A percentile compares a stretch with the other conserved stretches of the same genome.
These are phyloP conservation scores for Blastomyces emzantsi DNA, from an alignment of 2,329 filamentous ascomycete genomes.

Conservation along the genomic window DNA sequence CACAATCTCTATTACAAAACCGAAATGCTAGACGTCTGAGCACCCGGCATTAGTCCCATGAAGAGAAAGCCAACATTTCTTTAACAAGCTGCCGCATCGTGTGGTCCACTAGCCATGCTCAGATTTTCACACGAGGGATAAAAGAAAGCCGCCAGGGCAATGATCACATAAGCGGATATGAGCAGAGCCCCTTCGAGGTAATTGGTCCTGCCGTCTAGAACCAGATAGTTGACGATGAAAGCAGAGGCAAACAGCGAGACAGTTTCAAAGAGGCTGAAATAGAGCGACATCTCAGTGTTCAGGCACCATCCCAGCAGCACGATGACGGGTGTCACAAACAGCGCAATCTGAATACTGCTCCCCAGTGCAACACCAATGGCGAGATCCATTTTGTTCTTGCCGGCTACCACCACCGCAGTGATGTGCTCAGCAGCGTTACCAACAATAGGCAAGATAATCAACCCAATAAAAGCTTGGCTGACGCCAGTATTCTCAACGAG, in stretches of 20 bases:
- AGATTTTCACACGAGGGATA: conserved; percentile 48
- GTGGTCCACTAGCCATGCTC: conserved; percentile 26
- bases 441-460: conserved; percentile 64
- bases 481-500: conserved; percentile 50
- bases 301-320: conserved; percentile 65
- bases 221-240: conserved; percentile 80
- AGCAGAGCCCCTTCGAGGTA: conserved; percentile 67
- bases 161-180: conserved; percentile 59
- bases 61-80: background rate
- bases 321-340: conserved; percentile 61
- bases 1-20: background rate
- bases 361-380: conserved; percentile 64
- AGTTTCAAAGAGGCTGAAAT: conserved; percentile 84
- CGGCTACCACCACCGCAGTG: conserved; percentile 60
- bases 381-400: conserved; percentile 69
- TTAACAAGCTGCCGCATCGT: conserved; percentile 13
- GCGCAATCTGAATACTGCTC: conserved; percentile 61
- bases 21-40: background rate
- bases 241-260: conserved; percentile 76
- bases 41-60: background rate
- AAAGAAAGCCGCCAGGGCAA: conserved; percentile 57
- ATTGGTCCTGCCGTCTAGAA: conserved; percentile 76
- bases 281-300: conserved; percentile 61
- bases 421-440: conserved; percentile 67
- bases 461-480: conserved; percentile 59